Percentiles rank a stretch among this genome's conserved stretches.
These are phyloP conservation scores for Acanthamoeba divionensis DNA, from an alignment of 208 protist species.

Conservation along the genomic window DNA sequence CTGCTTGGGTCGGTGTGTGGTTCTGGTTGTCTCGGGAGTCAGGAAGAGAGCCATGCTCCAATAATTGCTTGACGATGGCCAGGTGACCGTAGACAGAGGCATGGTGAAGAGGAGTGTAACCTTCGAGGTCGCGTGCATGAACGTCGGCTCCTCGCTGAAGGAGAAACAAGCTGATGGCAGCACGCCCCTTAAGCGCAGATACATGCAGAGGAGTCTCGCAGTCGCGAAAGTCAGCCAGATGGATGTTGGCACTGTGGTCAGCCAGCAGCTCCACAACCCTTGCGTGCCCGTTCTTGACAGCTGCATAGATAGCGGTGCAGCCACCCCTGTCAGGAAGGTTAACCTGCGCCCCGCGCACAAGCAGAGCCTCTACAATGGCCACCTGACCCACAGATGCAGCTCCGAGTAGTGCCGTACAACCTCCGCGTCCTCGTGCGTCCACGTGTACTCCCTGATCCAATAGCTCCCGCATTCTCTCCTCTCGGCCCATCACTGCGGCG, in stretches of 20 bases:
- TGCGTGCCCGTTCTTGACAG: conserved; percentile 1
- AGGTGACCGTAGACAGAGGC: conserved; percentile 12
- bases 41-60: background rate
- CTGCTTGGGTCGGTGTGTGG: background rate
- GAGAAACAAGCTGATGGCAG: background rate
- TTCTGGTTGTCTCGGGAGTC: background rate
- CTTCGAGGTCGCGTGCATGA: background rate
- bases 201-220: conserved; percentile 4
- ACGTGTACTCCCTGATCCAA: background rate
- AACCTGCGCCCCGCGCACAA: background rate
- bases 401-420: background rate
- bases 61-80: background rate
- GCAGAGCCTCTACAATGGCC: background rate
- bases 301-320: background rate
- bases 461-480: background rate
- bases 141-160: background rate
- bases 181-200: background rate
- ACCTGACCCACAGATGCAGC: conserved; percentile 5
- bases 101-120: conserved; percentile 19
- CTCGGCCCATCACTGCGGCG: background rate
- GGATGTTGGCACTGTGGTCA: background rate
- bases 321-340: background rate
- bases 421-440: background rate
- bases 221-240: background rate
- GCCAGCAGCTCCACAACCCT: background rate